Evolutionary conservation across 2,329 filamentous ascomycete species (phyloP), one percentile per base, ranked within the genome.

Genomic region (Trichophyton rubrum): DNA sequence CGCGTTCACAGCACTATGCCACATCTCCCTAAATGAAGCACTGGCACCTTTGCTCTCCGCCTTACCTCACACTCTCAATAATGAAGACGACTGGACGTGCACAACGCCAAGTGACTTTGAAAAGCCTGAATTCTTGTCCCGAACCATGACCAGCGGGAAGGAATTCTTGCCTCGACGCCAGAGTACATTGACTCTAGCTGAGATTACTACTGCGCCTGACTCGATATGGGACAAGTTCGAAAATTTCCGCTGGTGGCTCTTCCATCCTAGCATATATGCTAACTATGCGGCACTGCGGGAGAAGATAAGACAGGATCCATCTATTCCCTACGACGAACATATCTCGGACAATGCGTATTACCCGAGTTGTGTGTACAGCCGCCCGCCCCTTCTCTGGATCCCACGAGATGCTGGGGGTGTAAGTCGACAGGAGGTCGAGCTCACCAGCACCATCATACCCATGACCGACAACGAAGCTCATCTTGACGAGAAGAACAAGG

Each of bases 401-500:
- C 89, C 90, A 0, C 79, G 82, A 61, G 90, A 96, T 68, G 74
- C 80, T 1, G 82, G 85, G 24, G 88, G 89, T 2, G 82, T 95
- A 41, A 89, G 85, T 59, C 80, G 79, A 64, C 85, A 91, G 68
- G 89, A 95, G 72, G 78, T 93, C 38, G 77, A 79, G n/a, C 85
- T 90, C 64, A 89, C 87, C 0, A 78, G 79, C 66, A 80, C 80
- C 63, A 78, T 85, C n/a, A 87, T 90, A 43, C 82, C 83, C 0
- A 92, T 92, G 59, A 92, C 88, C 0, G 89, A 96, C 69, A 85
- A 89, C 64, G 85, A 84, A 2, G 88, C 86, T 51, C 80, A 79
- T 60, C 71, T 91, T 47, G 79, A 87, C 68, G 86, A 87, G 66
- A 87, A 87, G 75, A 86, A 86, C 71, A 83, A 82, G 63, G 75